phyloP scores from a whole-genome alignment of 148 eudicot genomes.

The Amaranthus cruentus region DNA sequence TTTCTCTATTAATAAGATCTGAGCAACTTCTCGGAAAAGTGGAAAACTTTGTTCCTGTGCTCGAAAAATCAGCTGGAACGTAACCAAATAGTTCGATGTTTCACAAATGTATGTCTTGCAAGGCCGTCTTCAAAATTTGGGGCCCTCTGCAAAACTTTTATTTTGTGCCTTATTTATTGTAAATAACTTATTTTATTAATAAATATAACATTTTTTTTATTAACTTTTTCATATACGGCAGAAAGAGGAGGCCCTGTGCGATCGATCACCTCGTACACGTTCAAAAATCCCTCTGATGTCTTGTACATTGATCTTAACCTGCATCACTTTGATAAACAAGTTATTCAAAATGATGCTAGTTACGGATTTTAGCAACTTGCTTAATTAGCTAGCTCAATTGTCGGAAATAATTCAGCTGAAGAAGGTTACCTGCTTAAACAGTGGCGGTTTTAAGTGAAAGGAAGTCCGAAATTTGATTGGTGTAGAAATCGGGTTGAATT shows the following conservation, averaged over 20 bases:
- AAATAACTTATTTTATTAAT: too few relatives aligned
- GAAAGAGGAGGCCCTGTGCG: too few relatives aligned
- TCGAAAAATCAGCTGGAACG: constrained; percentile 9
- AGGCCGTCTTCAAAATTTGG: too few relatives aligned
- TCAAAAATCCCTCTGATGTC: not conserved
- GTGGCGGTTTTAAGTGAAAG: constrained; percentile 78
- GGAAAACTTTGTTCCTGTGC: not conserved
- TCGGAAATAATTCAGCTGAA: not conserved
- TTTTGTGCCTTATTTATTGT: too few relatives aligned
- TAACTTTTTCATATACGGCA: too few relatives aligned
- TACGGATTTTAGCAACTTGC: not conserved
- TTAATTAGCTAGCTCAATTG: not conserved
- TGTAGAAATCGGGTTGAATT: constrained; percentile 94
- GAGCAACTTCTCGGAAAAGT: not conserved
- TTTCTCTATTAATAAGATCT: constrained; percentile 1
- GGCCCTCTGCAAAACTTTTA: too few relatives aligned
- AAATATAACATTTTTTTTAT: too few relatives aligned
- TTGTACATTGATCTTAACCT: not conserved
- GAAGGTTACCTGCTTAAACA: constrained; percentile 40
- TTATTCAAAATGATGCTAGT: not conserved
- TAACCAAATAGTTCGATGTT: not conserved
- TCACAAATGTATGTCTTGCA: not conserved
- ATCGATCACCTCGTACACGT: too few relatives aligned
- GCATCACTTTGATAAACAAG: constrained; percentile 4
- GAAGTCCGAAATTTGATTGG: constrained; percentile 87